Percentiles rank a stretch among this genome's conserved stretches.
phyloP scores from a whole-genome alignment of 345 rosid species.

The Anastatica hierochuntica region DNA sequence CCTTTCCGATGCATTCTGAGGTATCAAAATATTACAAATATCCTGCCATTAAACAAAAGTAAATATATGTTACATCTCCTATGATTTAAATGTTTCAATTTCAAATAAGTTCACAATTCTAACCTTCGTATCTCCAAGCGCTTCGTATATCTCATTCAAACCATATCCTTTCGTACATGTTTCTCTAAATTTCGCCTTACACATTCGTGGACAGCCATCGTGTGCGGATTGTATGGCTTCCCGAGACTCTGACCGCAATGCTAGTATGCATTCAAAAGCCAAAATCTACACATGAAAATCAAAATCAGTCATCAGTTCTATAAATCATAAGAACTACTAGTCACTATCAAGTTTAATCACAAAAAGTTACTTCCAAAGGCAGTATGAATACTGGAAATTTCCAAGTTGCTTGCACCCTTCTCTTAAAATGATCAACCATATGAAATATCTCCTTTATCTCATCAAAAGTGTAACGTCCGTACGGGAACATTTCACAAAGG shows the following conservation, averaged over 20 bases:
- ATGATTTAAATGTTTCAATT: too few relatives aligned
- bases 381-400: not conserved
- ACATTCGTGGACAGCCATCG: not conserved
- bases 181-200: not conserved
- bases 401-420: not conserved
- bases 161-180: not conserved
- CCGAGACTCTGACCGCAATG: not conserved
- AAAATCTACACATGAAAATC: not conserved
- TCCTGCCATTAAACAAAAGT: too few relatives aligned
- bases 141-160: not conserved
- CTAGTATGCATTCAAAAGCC: not conserved
- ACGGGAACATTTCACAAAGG: not conserved
- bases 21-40: too few relatives aligned
- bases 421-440: not conserved
- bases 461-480: not conserved
- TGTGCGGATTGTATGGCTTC: not conserved
- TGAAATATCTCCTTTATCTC: not conserved
- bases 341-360: too few relatives aligned
- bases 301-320: too few relatives aligned
- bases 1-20: too few relatives aligned
- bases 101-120: too few relatives aligned
- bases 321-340: too few relatives aligned
- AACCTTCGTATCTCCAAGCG: not conserved
- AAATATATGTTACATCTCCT: too few relatives aligned
- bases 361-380: not conserved